Percentiles rank a stretch among this genome's conserved stretches.
Evolutionary conservation across 495 filamentous ascomycete genomes (phyloP).

Genomic region (Elasticomyces elasticus): DNA sequence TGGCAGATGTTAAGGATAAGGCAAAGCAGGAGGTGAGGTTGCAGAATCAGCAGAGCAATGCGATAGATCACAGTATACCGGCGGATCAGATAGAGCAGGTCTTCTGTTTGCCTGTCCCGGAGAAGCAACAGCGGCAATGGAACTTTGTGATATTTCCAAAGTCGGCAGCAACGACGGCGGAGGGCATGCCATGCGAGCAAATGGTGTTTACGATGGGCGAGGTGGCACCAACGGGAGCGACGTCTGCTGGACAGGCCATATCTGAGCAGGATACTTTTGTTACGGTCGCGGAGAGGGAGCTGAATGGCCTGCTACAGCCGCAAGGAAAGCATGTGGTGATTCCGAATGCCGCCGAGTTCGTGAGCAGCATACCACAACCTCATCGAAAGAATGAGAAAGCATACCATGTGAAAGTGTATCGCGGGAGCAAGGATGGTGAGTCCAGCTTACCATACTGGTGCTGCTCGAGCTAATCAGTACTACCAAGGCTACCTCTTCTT

Average conservation of each 20-base stretch:
- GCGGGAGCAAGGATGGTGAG: conserved; percentile 82
- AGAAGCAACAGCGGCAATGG: conserved; percentile 77
- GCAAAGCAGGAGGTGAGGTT: conserved; percentile 51
- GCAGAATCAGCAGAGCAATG: conserved; percentile 51
- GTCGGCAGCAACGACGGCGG: conserved; percentile 28
- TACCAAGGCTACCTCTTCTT: conserved; percentile 74
- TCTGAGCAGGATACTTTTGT: conserved; percentile 48
- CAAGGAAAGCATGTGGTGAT: conserved; percentile 54
- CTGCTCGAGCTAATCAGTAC: conserved; percentile 1
- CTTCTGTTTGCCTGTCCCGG: conserved; percentile 68
- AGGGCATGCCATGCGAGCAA: conserved; percentile 43
- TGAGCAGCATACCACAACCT: conserved; percentile 64
- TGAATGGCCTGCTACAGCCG: conserved; percentile 45
- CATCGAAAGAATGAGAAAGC: conserved; percentile 83
- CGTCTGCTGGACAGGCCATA: conserved; percentile 15
- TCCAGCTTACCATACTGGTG: neutral
- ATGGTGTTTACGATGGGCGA: conserved; percentile 77
- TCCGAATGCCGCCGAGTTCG: conserved; percentile 65
- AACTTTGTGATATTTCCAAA: conserved; percentile 80
- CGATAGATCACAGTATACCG: conserved; percentile 57
- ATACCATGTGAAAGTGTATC: conserved; percentile 83
- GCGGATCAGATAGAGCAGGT: conserved; percentile 65
- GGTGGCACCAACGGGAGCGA: conserved; percentile 31
- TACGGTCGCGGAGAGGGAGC: conserved; percentile 50
- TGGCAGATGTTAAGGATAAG: conserved; percentile 31